Percentiles rank a stretch among this genome's conserved stretches.
Evolutionary conservation across 116 monocot genomes (phyloP).

Genomic region (Papilionanthe hybrid): DNA sequence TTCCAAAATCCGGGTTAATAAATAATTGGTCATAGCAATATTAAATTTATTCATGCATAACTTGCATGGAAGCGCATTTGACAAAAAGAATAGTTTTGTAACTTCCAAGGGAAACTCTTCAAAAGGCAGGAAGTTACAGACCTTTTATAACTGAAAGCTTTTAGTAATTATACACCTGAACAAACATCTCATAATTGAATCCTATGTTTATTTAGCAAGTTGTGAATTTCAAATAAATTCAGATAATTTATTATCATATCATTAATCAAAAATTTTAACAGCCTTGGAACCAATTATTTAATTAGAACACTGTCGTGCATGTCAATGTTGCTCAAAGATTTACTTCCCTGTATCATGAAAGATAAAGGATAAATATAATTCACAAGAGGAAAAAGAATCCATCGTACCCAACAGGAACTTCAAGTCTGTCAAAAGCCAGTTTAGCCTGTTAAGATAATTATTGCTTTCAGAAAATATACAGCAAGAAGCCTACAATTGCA

Average conservation of each 20-base stretch:
- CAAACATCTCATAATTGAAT: background rate
- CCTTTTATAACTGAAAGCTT: background rate
- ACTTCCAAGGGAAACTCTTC: background rate
- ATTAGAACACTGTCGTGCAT: background rate
- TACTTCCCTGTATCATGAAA: background rate
- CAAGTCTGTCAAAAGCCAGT: slow-evolving; percentile 21
- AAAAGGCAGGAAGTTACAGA: background rate
- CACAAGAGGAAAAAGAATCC: background rate
- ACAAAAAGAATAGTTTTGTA: too few relatives aligned
- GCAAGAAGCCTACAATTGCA: background rate
- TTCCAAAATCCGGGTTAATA: background rate
- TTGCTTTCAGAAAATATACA: background rate
- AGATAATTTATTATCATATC: background rate
- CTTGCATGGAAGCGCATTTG: background rate
- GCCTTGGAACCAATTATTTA: background rate
- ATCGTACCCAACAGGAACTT: slow-evolving; percentile 36
- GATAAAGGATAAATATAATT: background rate
- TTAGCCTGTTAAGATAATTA: slow-evolving; percentile 18
- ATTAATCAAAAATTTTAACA: background rate
- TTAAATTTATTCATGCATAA: background rate
- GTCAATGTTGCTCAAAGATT: background rate
- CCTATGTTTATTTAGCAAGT: background rate
- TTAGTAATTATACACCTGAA: background rate
- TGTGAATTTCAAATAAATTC: slow-evolving; percentile 1
- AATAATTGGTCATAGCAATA: background rate